Evolutionary conservation across 352 stramenopile species (phyloP).

Genomic region (Blastocystis hominis): DNA sequence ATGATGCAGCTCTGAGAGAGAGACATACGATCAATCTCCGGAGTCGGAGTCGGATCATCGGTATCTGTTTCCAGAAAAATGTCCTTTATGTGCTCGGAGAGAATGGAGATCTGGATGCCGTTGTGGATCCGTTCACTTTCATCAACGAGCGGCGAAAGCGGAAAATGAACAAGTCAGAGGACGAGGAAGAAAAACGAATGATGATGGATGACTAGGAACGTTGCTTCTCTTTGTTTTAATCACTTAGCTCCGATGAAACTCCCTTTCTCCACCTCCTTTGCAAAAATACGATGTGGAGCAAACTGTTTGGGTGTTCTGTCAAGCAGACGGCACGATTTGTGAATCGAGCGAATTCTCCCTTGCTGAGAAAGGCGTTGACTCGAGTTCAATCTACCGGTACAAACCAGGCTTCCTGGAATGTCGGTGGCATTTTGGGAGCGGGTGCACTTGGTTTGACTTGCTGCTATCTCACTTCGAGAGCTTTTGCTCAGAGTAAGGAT

Average conservation of each 20-base stretch:
- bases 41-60: constrained; percentile 38
- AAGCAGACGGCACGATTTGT: not conserved
- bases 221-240: not conserved
- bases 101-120: constrained; percentile 38
- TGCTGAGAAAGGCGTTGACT: not conserved
- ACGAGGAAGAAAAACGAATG: not conserved
- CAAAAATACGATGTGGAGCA: constrained; percentile 15
- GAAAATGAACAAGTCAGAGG: not conserved
- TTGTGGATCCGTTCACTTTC: not conserved
- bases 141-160: not conserved
- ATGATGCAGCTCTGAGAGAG: not conserved
- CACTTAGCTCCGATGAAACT: not conserved
- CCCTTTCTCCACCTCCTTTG: not conserved
- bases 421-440: constrained; percentile 1
- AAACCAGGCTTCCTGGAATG: not conserved
- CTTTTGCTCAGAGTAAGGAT: constrained; percentile 24
- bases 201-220: not conserved
- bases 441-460: constrained; percentile 31
- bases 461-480: constrained; percentile 10
- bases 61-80: not conserved
- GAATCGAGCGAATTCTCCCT: not conserved
- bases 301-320: not conserved
- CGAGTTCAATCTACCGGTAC: not conserved
- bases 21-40: constrained; percentile 21
- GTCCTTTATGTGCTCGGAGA: constrained; percentile 7